Percentiles rank a stretch among this genome's conserved stretches.
Conservation (phyloP, 176 grass and related monocot genomes). For the Carex myosuroides region DNA sequence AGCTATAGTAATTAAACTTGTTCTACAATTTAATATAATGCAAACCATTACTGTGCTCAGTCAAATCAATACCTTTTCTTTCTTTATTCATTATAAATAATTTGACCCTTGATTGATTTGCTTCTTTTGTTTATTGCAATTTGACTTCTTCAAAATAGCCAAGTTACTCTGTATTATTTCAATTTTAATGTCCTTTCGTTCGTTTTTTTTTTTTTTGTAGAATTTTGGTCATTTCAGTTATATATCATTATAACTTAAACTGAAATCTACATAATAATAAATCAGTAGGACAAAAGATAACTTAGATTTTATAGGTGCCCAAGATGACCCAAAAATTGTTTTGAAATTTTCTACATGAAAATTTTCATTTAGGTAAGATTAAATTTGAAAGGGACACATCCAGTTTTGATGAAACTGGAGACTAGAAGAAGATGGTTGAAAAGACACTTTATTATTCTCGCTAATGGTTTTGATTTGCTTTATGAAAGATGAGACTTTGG, state of each 20-base stretch:
- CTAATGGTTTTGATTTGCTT: conserved; percentile 7
- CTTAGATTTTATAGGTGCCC: no score
- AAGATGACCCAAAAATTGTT: neutral
- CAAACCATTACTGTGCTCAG: neutral
- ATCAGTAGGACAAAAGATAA: neutral
- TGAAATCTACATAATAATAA: neutral
- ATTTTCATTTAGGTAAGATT: neutral
- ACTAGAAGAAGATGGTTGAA: neutral
- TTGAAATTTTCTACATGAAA: neutral
- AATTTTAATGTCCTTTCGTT: no score
- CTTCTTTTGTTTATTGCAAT: neutral
- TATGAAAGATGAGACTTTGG: conserved; percentile 15
- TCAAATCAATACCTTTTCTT: neutral
- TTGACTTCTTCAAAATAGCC: neutral
- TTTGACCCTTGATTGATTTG: neutral
- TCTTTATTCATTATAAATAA: neutral
- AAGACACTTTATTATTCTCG: conserved; percentile 11
- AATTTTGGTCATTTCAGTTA: no score
- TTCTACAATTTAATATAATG: neutral
- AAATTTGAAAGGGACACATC: neutral
- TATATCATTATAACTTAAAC: no score
- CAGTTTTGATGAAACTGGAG: neutral
- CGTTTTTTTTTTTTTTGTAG: no score
- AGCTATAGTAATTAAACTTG: neutral
- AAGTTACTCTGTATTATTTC: no score